These are phyloP conservation scores for Lentinus tigrinus DNA, from an alignment of 768 basidiomycete genomes.

Conservation along the genomic window DNA sequence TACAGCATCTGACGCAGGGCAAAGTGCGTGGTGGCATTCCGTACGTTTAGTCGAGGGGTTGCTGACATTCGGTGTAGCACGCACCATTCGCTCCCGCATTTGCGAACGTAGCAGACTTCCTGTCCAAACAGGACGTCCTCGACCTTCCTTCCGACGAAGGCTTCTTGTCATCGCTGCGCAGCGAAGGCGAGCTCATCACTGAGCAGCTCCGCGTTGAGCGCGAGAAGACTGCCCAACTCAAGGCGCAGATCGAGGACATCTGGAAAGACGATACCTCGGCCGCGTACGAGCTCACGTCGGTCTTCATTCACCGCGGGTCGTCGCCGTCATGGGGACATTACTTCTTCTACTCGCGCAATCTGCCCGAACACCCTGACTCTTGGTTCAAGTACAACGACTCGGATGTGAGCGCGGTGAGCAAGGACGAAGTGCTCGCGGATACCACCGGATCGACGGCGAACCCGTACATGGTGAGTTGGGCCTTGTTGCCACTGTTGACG, in stretches of 20 bases:
- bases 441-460: constrained; percentile 91
- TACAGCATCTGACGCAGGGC: constrained; percentile 64
- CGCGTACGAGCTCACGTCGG: constrained; percentile 89
- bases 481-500: neutral
- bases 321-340: constrained; percentile 91
- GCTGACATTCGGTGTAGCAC: constrained; percentile 40
- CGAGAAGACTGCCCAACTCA: constrained; percentile 48
- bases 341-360: constrained; percentile 90
- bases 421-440: constrained; percentile 84
- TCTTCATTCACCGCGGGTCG: constrained; percentile 92
- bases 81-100: constrained; percentile 59
- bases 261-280: constrained; percentile 69
- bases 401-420: constrained; percentile 70
- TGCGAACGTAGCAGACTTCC: constrained; percentile 53
- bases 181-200: constrained; percentile 53
- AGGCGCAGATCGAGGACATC: constrained; percentile 66
- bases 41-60: neutral
- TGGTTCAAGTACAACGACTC: constrained; percentile 99
- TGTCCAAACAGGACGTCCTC: constrained; percentile 47
- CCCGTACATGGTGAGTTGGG: constrained; percentile 71
- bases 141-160: constrained; percentile 54
- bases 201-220: constrained; percentile 59
- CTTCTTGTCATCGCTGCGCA: constrained; percentile 48
- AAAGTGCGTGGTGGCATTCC: constrained; percentile 49
- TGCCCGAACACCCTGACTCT: constrained; percentile 74